Conservation (phyloP, 2,329 filamentous ascomycete genomes). For the Cladophialophora immunda region DNA sequence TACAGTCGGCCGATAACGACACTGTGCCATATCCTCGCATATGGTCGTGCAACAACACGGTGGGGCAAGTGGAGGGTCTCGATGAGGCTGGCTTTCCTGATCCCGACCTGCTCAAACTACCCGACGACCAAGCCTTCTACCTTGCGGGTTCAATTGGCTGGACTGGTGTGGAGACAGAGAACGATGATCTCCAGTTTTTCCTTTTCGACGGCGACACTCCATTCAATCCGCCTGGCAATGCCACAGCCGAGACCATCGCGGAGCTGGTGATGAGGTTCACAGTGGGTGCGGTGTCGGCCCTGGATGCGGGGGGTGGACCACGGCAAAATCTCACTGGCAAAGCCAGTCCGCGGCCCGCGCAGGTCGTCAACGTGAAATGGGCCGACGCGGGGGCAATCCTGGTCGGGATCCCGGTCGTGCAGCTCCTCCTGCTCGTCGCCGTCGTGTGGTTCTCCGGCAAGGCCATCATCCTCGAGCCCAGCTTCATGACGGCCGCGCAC, state of each 20-base stretch:
- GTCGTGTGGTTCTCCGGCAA: slow-evolving; percentile 33
- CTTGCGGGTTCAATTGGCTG: slow-evolving; percentile 32
- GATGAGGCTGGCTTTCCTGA: slow-evolving; percentile 17
- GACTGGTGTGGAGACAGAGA: slow-evolving; percentile 21
- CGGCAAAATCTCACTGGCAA: slow-evolving; percentile 73
- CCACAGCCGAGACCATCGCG: slow-evolving; percentile 14
- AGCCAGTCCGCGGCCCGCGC: slow-evolving; percentile 74
- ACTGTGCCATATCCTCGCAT: slow-evolving; percentile 19
- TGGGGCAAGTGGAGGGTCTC: slow-evolving; percentile 21
- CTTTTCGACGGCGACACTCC: slow-evolving; percentile 21
- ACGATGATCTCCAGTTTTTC: slow-evolving; percentile 20
- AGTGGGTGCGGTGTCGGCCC: slow-evolving; percentile 21
- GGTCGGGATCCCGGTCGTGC: slow-evolving; percentile 29
- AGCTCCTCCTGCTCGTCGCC: slow-evolving; percentile 31
- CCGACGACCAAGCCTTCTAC: slow-evolving; percentile 28
- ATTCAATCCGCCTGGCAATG: slow-evolving; percentile 17
- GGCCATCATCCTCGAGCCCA: slow-evolving; percentile 34
- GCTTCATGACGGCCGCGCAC: slow-evolving; percentile 31
- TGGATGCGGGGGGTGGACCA: slow-evolving; percentile 14
- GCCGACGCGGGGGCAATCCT: slow-evolving; percentile 25
- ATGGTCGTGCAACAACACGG: slow-evolving; percentile 34
- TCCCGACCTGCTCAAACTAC: slow-evolving; percentile 14
- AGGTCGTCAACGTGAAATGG: slow-evolving; percentile 86
- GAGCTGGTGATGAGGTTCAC: slow-evolving; percentile 26
- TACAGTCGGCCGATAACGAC: slow-evolving; percentile 29